A percentile compares a stretch with the other conserved stretches of the same genome.
These are phyloP conservation scores for Penicillium turbatum DNA, from an alignment of 495 filamentous ascomycete genomes.

Conservation along the genomic window DNA sequence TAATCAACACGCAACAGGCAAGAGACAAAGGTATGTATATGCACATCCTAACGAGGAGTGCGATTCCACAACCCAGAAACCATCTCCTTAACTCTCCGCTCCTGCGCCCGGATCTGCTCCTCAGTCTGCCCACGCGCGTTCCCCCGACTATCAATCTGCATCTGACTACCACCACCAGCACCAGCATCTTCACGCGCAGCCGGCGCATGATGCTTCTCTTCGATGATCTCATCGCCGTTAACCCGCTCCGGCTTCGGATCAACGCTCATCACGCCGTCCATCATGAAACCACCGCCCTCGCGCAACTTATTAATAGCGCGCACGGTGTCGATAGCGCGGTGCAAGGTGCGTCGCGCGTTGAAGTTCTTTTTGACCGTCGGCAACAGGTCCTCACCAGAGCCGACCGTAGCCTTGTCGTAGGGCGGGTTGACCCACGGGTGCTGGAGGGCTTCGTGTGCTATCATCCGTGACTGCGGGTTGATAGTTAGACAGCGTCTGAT, in stretches of 20 bases:
- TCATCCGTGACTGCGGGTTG: conserved; percentile 81
- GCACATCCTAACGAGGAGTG: conserved; percentile 21
- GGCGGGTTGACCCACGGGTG: conserved; percentile 78
- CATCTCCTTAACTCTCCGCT: conserved; percentile 56
- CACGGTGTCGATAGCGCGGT: conserved; percentile 96
- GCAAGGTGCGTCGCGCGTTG: conserved; percentile 88
- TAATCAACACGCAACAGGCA: neutral
- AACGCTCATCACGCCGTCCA: conserved; percentile 71
- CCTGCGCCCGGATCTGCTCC: conserved; percentile 59
- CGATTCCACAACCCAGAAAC: conserved; percentile 56
- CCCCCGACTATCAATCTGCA: conserved; percentile 54
- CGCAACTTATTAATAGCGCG: conserved; percentile 96
- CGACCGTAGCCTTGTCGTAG: conserved; percentile 30
- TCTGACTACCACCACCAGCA: conserved; percentile 13
- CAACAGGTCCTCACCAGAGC: conserved; percentile 68
- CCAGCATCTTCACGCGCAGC: conserved; percentile 10
- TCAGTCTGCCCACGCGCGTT: conserved; percentile 62
- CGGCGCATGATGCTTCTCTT: conserved; percentile 28
- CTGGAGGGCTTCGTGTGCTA: conserved; percentile 86
- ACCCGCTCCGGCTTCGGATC: conserved; percentile 56
- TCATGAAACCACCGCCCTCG: conserved; percentile 73
- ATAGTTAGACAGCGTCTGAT: conserved; percentile 85
- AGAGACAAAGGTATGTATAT: conserved; percentile 12
- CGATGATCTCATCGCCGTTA: conserved; percentile 39
- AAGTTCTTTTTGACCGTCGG: conserved; percentile 98